Evolutionary conservation across 2,329 filamentous ascomycete species (phyloP).

Genomic region (Diaporthe amygdali): DNA sequence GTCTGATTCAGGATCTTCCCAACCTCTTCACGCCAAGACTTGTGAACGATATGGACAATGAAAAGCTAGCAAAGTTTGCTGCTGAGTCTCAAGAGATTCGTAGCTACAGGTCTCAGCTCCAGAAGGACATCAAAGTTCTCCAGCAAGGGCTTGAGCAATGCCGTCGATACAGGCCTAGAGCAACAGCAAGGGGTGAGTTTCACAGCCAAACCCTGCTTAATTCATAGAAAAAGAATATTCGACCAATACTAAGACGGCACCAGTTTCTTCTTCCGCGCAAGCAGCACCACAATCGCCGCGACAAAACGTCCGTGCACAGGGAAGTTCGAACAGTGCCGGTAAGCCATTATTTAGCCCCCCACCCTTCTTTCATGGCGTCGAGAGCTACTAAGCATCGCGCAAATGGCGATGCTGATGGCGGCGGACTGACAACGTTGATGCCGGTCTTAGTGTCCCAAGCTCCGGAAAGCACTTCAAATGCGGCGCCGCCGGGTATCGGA

Average conservation of each 20-base stretch:
- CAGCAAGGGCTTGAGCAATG: background rate
- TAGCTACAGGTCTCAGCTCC: background rate
- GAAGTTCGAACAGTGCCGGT: background rate
- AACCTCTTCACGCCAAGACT: background rate
- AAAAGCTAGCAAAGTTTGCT: background rate
- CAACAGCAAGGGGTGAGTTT: background rate
- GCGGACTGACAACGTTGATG: background rate
- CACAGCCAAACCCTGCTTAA: background rate
- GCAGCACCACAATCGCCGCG: background rate
- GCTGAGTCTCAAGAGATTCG: background rate
- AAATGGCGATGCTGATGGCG: no score
- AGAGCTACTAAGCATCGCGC: no score
- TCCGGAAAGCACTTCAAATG: background rate
- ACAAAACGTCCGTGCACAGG: background rate
- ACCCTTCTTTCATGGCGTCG: no score
- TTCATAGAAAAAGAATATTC: background rate
- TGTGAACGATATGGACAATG: background rate
- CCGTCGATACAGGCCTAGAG: background rate
- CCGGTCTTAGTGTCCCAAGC: background rate
- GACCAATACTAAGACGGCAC: background rate
- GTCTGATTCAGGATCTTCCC: background rate
- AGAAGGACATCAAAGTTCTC: background rate
- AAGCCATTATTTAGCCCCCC: background rate
- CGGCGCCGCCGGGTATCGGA: background rate
- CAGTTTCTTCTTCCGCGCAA: background rate